Percentiles rank a stretch among this genome's conserved stretches.
Evolutionary conservation across 495 filamentous ascomycete species (phyloP).

Genomic region (Xylaria nigripes): DNA sequence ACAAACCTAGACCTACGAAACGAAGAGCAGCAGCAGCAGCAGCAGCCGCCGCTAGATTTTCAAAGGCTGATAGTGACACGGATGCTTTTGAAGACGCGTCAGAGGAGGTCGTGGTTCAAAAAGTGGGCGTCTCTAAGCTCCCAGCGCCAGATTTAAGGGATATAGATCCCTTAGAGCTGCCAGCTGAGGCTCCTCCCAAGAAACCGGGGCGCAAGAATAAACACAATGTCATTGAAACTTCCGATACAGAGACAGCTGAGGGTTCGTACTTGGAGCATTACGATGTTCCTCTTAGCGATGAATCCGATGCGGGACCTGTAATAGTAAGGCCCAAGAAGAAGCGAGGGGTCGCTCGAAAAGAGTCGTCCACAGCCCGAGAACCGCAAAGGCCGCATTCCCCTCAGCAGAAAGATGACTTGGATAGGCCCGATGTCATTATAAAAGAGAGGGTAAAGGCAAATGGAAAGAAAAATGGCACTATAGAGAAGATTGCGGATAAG

Average conservation of each 20-base stretch:
- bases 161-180: slow-evolving; percentile 1
- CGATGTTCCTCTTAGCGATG: not conserved
- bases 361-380: not conserved
- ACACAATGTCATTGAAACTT: slow-evolving; percentile 2
- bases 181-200: slow-evolving; percentile 11
- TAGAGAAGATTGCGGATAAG: not conserved
- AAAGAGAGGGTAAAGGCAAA: not conserved
- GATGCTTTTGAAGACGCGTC: not conserved
- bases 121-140: slow-evolving; percentile 3
- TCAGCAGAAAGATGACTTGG: not conserved
- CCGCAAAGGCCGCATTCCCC: not conserved
- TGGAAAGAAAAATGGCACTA: not conserved
- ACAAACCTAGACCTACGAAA: slow-evolving; percentile 13
- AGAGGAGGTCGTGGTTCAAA: not conserved
- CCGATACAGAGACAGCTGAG: not conserved
- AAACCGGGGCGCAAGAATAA: slow-evolving; percentile 27
- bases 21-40: slow-evolving; percentile 2
- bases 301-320: slow-evolving; percentile 4
- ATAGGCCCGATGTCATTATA: not conserved
- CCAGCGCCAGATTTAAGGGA: slow-evolving; percentile 8
- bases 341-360: slow-evolving; percentile 22
- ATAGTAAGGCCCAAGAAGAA: slow-evolving; percentile 20
- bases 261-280: not conserved
- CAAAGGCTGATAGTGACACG: not conserved
- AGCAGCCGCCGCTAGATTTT: not conserved